Evolutionary conservation across 163 green algal species (phyloP).

Genomic region (Prototheca wickerhamii): DNA sequence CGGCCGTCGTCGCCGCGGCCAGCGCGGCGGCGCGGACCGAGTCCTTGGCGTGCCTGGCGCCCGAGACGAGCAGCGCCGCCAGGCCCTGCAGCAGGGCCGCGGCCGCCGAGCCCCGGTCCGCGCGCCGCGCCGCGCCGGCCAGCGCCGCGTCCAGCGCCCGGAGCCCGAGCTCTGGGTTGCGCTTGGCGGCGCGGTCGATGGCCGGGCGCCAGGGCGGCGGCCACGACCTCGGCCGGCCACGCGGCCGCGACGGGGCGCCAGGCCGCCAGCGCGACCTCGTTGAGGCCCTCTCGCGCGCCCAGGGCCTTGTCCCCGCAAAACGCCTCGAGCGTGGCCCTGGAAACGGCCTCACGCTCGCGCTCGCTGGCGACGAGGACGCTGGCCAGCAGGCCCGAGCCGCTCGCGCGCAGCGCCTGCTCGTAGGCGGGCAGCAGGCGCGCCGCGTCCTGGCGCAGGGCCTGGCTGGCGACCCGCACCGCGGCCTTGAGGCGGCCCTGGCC

Average conservation of each 20-base stretch:
- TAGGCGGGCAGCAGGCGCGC: conserved; percentile 22
- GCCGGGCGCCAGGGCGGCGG: no score
- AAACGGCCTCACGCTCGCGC: background rate
- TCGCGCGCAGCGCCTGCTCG: conserved; percentile 28
- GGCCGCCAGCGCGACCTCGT: background rate
- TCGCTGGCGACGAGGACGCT: background rate
- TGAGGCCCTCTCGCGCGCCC: background rate
- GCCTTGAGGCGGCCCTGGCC: background rate
- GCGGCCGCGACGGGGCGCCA: background rate
- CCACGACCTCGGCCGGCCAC: background rate
- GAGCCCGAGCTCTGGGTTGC: no score
- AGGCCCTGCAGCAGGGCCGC: conserved; percentile 49
- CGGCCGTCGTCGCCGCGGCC: conserved; percentile 33
- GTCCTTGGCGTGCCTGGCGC: conserved; percentile 51
- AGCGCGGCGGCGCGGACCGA: conserved; percentile 32
- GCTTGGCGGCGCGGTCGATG: no score
- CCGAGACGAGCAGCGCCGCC: conserved; percentile 23
- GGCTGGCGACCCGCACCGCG: background rate
- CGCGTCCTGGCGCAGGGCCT: background rate
- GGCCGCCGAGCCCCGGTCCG: no score
- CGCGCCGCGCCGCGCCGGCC: no score
- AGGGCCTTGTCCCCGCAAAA: background rate
- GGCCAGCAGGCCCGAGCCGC: background rate
- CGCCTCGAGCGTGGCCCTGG: background rate
- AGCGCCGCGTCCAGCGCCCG: no score